Base-by-base conservation (phyloP, 306 rosid genomes). In the Astragalus membranaceus region DNA sequence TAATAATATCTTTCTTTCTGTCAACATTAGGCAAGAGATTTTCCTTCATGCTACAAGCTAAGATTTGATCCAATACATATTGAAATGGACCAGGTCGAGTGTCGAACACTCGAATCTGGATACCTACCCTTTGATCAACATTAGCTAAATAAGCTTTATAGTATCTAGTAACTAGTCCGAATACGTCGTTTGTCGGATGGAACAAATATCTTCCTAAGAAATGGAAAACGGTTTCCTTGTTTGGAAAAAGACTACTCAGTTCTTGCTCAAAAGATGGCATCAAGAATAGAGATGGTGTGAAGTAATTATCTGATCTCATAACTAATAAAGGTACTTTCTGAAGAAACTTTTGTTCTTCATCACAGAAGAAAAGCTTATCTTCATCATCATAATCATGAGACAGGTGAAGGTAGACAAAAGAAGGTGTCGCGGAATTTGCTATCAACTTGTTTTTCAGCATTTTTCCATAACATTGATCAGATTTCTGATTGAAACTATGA, bases 361-460 rank as follows among this genome's bases (percentile, higher is more conserved):
- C 88, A 67, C 96, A 89, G 72, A 89, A 87, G 84, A 89, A 81
- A 62, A 87, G 87, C 62, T 84, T 85, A 77, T 89, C 92, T 17
- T 87, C 75, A 43, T 83, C 74, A 16, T 74, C 81, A 14, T 87
- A 89, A 74, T 87, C 90, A 74, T 89, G 96, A n/a, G 42, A 84
- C 36, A 87, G 73, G 78, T 89, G 96, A 60, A 89, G 83, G 75
- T 87, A 89, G 44, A 89, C 53, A 80, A 69, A 87, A 49, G 92
- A 51, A 10, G 83, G 77, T 7, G 32, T 55, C 9, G 0, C 12
- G 3, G 54, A 67, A 72, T 75, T 64, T 60, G 78, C 7, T 32
- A 55, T 37, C 46, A 79, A 66, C 32, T 67, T 76, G 12, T 72
- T 65, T 70, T 85, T 88, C 65, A 88, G 69, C 85, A 86, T 86